Conservation (phyloP, 2,329 filamentous ascomycete genomes). For the Colletotrichum incanum region DNA sequence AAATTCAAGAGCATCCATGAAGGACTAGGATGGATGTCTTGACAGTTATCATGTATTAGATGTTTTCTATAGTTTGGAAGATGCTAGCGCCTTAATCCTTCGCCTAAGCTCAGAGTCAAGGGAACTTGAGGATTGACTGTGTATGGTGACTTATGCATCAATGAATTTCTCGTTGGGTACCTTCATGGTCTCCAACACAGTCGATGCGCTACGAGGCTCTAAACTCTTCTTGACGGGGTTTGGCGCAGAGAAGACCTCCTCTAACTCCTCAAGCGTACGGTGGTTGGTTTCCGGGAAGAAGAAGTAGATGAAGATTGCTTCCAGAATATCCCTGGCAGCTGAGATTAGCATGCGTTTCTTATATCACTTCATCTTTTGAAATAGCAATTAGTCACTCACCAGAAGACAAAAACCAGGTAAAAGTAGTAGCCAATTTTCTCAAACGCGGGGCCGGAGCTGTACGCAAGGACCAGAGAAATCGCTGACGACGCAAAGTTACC, state of each 20-base stretch:
- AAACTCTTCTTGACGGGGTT: constrained; percentile 62
- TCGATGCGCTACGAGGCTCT: constrained; percentile 59
- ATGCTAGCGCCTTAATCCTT: neutral
- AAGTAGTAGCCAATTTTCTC: constrained; percentile 61
- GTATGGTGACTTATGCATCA: neutral
- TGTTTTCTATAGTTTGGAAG: neutral
- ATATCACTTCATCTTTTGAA: neutral
- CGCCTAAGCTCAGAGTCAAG: neutral
- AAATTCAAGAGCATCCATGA: too few relatives aligned
- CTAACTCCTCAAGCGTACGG: constrained; percentile 69
- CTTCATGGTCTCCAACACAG: constrained; percentile 53
- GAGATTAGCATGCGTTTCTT: neutral
- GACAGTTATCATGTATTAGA: neutral
- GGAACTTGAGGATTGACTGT: neutral
- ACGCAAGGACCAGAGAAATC: constrained; percentile 60
- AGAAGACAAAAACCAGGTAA: constrained; percentile 63
- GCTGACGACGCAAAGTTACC: constrained; percentile 59
- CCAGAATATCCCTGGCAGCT: constrained; percentile 53
- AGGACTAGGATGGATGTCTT: neutral
- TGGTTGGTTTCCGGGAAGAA: constrained; percentile 66
- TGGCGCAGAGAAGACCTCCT: constrained; percentile 64
- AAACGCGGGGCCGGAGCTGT: constrained; percentile 61
- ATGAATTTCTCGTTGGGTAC: constrained; percentile 33
- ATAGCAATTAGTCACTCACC: constrained; percentile 45
- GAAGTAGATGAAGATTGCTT: constrained; percentile 63